These are phyloP conservation scores for Metroxylon sagu DNA, from an alignment of 176 grass and related monocot genomes.

Conservation along the genomic window DNA sequence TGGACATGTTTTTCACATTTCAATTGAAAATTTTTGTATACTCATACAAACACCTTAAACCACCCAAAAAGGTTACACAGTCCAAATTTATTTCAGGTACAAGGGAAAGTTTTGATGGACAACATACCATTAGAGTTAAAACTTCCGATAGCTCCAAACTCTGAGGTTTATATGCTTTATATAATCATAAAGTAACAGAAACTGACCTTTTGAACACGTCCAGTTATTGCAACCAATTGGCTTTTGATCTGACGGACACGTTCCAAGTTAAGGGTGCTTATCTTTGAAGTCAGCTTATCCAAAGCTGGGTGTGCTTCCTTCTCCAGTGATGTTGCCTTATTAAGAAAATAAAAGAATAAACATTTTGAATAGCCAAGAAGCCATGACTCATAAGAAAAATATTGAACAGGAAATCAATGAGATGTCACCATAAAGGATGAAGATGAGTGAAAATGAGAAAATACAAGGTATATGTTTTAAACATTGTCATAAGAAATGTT, in stretches of 20 bases:
- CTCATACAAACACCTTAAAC: neutral
- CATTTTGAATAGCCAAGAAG: neutral
- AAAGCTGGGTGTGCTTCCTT: slow-evolving; percentile 66
- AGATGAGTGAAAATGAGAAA: no score
- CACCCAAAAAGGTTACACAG: neutral
- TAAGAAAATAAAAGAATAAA: slow-evolving; percentile 1
- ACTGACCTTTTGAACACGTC: slow-evolving; percentile 63
- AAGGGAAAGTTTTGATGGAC: neutral
- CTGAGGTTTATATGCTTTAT: neutral
- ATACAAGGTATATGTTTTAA: no score
- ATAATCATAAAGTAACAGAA: neutral
- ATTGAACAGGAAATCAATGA: no score
- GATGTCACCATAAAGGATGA: no score
- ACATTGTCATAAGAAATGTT: no score
- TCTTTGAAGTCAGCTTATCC: slow-evolving; percentile 72
- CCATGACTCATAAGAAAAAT: no score
- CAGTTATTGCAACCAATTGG: slow-evolving; percentile 49
- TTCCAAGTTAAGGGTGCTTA: slow-evolving; percentile 78
- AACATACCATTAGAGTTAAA: neutral
- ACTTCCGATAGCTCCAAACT: neutral
- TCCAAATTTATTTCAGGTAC: neutral
- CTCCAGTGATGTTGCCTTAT: slow-evolving; percentile 44
- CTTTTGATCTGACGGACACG: slow-evolving; percentile 74
- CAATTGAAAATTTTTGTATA: no score
- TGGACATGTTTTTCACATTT: no score